Evolutionary conservation across 1,284 basidiomycete species (phyloP).

Genomic region (Cutaneotrichosporon cavernicola): DNA sequence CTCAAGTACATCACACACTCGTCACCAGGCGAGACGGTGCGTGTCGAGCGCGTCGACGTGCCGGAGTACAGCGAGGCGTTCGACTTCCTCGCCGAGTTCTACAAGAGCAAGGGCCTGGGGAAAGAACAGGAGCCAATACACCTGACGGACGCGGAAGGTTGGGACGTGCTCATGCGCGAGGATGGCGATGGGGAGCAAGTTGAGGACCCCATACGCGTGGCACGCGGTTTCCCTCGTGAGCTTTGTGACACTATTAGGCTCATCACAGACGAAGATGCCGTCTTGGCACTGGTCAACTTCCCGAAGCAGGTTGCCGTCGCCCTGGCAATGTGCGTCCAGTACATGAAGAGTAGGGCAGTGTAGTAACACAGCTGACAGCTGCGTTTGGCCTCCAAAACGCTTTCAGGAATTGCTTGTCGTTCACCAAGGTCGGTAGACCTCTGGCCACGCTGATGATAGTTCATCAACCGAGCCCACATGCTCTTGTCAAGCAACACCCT

Average conservation of each 20-base stretch:
- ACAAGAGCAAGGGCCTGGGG: slow-evolving; percentile 45
- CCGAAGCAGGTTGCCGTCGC: slow-evolving; percentile 64
- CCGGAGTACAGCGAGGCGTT: slow-evolving; percentile 73
- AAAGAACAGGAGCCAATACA: slow-evolving; percentile 28
- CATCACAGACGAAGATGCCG: slow-evolving; percentile 37
- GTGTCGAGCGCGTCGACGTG: slow-evolving; percentile 65
- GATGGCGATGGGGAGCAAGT: neutral
- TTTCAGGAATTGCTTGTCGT: slow-evolving; percentile 71
- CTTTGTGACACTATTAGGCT: neutral
- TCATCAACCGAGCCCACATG: slow-evolving; percentile 79
- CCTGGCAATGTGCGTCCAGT: slow-evolving; percentile 71
- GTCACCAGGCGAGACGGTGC: slow-evolving; percentile 41
- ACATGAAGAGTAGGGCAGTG: slow-evolving; percentile 61
- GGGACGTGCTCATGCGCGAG: slow-evolving; percentile 17
- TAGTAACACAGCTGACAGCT: slow-evolving; percentile 14
- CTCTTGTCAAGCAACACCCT: slow-evolving; percentile 84
- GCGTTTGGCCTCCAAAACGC: slow-evolving; percentile 73
- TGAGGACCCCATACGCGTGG: slow-evolving; percentile 21
- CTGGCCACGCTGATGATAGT: slow-evolving; percentile 49
- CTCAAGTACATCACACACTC: slow-evolving; percentile 65
- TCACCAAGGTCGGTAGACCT: slow-evolving; percentile 56
- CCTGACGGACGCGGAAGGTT: slow-evolving; percentile 31
- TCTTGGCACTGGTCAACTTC: slow-evolving; percentile 63
- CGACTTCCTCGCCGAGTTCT: slow-evolving; percentile 68
- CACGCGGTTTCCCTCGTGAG: slow-evolving; percentile 35